Evolutionary conservation across 2,329 filamentous ascomycete species (phyloP), one percentile per base, ranked within the genome.

Genomic region (Sphaerulina populicola): DNA sequence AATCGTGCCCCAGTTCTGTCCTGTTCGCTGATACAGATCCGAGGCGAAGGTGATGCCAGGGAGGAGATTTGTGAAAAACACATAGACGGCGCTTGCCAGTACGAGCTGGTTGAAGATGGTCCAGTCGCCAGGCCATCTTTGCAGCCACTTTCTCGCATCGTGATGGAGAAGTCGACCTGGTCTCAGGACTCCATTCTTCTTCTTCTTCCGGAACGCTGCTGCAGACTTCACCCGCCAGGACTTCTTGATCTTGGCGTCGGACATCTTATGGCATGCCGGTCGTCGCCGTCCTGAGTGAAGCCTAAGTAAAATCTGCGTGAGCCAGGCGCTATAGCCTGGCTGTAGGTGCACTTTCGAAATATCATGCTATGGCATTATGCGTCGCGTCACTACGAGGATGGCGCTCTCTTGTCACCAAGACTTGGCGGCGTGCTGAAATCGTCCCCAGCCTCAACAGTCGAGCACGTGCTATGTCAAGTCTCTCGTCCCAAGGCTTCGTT

Each of bases 41-140:
- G 77, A 81, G 0, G 80, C 80, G 66, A 84, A 84, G 0, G 81
- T 84, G 60, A 84, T 83, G 1, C 81, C 80, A 0, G 81, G 81
- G 8, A 85, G 66, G 5, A 84, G 71, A 61, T 83, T 83, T 27
- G 80, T 83, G 62, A 84, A 83, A 69, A 83, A 83, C 53, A 83
- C 75, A 65, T 82, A 83, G 30, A 83, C 74, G 1, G 80, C 77
- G 60, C 79, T 82, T 18, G 81, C 80, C 48, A 84, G 67, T 5
- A 83, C 70, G 37, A 83, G 69, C 60, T 84, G 81, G 60, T 83
- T 83, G 65, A 85, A 83, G 21, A 76, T 54, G 8, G 54, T 63
- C 65, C 66, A 69, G 51, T 69, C 66, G 15, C 62, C 63, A 2
- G 58, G 50, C 43, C 65, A 68, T 15, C 67, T 57, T 21, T 47